Conservation (phyloP, 495 filamentous ascomycete species). For the Xylaria longipes region DNA sequence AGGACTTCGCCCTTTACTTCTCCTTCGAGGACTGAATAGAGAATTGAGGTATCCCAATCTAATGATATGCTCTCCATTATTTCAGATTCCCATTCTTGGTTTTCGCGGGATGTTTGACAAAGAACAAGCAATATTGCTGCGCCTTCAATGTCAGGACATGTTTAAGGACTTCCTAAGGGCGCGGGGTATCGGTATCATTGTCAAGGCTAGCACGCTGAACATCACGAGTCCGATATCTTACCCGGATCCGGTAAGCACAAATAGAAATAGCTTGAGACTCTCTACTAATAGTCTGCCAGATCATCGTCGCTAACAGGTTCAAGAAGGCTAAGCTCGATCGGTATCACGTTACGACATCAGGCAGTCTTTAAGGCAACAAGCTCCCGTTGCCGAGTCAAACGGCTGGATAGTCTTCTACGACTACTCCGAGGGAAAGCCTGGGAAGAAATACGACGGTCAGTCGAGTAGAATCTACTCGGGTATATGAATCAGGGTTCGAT, state of each 20-base stretch:
- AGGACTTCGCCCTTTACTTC: neutral
- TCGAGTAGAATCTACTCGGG: too few relatives aligned
- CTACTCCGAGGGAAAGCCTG: slow-evolving; percentile 7
- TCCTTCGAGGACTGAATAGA: too few relatives aligned
- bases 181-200: neutral
- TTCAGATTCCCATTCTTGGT: neutral
- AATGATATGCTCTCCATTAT: neutral
- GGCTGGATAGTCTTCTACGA: slow-evolving; percentile 9
- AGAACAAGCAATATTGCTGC: neutral
- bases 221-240: slow-evolving; percentile 1
- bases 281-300: neutral
- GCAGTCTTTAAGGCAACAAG: slow-evolving; percentile 6
- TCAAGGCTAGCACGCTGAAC: neutral
- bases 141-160: neutral
- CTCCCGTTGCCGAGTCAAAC: neutral
- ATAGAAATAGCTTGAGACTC: neutral
- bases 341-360: neutral
- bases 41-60: neutral
- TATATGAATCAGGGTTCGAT: neutral
- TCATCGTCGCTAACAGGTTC: neutral
- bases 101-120: neutral
- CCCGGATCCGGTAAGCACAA: neutral
- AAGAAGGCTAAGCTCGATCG: neutral
- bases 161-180: neutral
- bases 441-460: neutral